Conservation (phyloP, 805 yeast species). For the Candida railenensis region DNA sequence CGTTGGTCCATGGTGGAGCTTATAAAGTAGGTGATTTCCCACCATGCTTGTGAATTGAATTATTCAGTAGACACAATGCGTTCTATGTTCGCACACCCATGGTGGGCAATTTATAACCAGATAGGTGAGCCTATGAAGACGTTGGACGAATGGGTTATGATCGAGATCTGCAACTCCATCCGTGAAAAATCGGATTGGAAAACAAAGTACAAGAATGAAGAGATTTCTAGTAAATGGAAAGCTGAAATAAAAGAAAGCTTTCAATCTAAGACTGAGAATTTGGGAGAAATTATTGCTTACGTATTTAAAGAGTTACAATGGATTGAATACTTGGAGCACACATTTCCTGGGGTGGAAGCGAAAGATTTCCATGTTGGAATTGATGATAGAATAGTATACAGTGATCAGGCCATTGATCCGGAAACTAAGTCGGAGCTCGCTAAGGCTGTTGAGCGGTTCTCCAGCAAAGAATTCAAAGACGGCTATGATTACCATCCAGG, state of each 20-base stretch:
- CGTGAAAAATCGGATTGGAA: constrained; percentile 29
- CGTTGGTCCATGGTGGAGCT: no score
- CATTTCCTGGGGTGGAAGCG: constrained; percentile 6
- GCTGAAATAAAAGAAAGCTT: constrained; percentile 14
- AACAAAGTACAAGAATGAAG: constrained; percentile 18
- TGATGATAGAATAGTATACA: constrained; percentile 19
- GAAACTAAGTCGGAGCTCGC: constrained; percentile 11
- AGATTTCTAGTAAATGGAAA: constrained; percentile 24
- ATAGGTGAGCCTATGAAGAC: neutral
- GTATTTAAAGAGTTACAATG: constrained; percentile 14
- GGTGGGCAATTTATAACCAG: neutral
- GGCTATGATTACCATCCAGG: constrained; percentile 36
- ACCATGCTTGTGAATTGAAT: no score
- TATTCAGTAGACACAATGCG: no score
- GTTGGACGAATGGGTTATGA: constrained; percentile 16
- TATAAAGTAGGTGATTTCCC: no score
- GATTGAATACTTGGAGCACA: constrained; percentile 10
- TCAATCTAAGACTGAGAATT: constrained; percentile 1
- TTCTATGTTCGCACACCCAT: constrained; percentile 2
- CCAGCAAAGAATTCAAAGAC: constrained; percentile 11
- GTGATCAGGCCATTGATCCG: constrained; percentile 17
- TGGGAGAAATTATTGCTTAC: constrained; percentile 12
- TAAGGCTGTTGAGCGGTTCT: constrained; percentile 8
- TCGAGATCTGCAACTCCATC: constrained; percentile 15
- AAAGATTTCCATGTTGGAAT: constrained; percentile 14